A percentile compares a stretch with the other conserved stretches of the same genome.
Conservation (phyloP, 371 early-diverging fungal genomes). For the Saksenaea oblongispora region DNA sequence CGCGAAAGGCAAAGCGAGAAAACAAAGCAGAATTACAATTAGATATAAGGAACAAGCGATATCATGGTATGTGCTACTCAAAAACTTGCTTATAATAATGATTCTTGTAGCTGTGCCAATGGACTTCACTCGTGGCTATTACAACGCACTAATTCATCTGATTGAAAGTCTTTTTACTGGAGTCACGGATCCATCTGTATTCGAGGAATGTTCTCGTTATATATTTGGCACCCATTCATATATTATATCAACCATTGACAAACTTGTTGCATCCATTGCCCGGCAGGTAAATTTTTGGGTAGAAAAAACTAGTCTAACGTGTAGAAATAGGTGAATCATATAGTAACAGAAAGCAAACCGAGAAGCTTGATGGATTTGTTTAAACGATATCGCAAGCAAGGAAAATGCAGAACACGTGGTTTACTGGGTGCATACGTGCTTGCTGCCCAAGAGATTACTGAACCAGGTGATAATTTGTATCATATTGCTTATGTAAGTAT, state of each 20-base stretch:
- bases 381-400: background rate
- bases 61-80: conserved; percentile 31
- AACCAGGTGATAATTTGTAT: conserved; percentile 74
- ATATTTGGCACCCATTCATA: conserved; percentile 86
- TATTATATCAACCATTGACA: conserved; percentile 82
- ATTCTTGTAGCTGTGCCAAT: conserved; percentile 33
- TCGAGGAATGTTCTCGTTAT: conserved; percentile 87
- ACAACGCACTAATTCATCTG: conserved; percentile 68
- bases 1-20: conserved; percentile 49
- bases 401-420: background rate
- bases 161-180: conserved; percentile 73
- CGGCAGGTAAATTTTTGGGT: conserved; percentile 64
- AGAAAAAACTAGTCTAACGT: background rate
- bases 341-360: conserved; percentile 14
- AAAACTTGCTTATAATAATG: conserved; percentile 5
- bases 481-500: conserved; percentile 75
- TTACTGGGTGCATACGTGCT: conserved; percentile 59
- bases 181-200: conserved; percentile 77
- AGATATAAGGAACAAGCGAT: conserved; percentile 55
- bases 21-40: conserved; percentile 81
- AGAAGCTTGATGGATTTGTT: background rate
- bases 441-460: conserved; percentile 64
- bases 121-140: conserved; percentile 61
- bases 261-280: conserved; percentile 66
- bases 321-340: background rate